These are phyloP conservation scores for Phyllosticta ampelicida DNA, from an alignment of 2,329 filamentous ascomycete species.

Conservation along the genomic window DNA sequence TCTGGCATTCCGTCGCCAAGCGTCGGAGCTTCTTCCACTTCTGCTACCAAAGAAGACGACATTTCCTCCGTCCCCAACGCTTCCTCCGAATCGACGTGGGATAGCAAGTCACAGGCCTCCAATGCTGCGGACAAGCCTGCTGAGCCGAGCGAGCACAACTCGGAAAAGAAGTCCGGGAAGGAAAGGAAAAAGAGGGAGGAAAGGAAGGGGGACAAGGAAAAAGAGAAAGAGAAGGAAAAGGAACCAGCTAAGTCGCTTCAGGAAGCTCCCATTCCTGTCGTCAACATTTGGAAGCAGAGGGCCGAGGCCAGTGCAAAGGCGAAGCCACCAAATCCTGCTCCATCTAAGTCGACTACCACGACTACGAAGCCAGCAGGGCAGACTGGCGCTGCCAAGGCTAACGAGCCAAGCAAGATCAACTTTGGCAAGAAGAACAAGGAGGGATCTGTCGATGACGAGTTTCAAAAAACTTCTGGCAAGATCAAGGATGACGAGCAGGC, in stretches of 20 bases:
- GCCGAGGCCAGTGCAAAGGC: slow-evolving; percentile 46
- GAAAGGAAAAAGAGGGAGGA: slow-evolving; percentile 32
- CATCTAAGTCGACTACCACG: slow-evolving; percentile 10
- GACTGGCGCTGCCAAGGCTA: slow-evolving; percentile 15
- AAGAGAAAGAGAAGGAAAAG: slow-evolving; percentile 35
- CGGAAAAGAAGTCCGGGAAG: slow-evolving; percentile 31
- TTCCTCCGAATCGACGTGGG: slow-evolving; percentile 56
- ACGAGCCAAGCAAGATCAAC: slow-evolving; percentile 4
- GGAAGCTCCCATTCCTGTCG: slow-evolving; percentile 68
- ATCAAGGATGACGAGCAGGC: slow-evolving; percentile 21
- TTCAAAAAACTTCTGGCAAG: slow-evolving; percentile 16
- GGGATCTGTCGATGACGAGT: slow-evolving; percentile 11
- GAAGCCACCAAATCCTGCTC: slow-evolving; percentile 29
- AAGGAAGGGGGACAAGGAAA: slow-evolving; percentile 39
- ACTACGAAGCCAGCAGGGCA: slow-evolving; percentile 8
- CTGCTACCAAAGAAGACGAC: slow-evolving; percentile 49
- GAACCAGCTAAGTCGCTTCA: slow-evolving; percentile 51
- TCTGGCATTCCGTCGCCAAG: slow-evolving; percentile 41
- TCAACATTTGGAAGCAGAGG: slow-evolving; percentile 83
- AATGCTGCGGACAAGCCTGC: slow-evolving; percentile 53
- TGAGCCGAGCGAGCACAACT: slow-evolving; percentile 19
- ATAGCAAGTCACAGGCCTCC: slow-evolving; percentile 52
- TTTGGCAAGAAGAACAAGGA: slow-evolving; percentile 19
- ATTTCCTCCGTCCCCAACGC: slow-evolving; percentile 51
- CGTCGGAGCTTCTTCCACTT: slow-evolving; percentile 41